Base-by-base conservation (phyloP, 208 protist species). In the Trypanosoma conorhini region DNA sequence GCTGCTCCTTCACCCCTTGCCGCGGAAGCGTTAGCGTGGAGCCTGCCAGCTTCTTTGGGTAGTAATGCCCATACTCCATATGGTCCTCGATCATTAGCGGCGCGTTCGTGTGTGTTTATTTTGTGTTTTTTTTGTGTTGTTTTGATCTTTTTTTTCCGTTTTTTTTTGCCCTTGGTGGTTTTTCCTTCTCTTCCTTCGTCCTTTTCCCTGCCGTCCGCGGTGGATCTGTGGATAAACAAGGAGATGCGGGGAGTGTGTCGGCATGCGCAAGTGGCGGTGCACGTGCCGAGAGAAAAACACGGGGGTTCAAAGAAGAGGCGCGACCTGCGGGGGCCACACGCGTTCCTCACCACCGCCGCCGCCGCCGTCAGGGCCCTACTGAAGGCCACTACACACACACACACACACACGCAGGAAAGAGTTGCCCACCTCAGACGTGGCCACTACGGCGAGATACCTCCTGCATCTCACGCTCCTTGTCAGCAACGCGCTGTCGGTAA, bases 41-140 rank as follows among this genome's bases (percentile, higher is more conserved):
- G 72, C 65, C 86, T 24, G 77, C 78, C n/a, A 96, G 66, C 72
- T 86, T 92, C 72, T 86, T 91, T 63, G 75, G 79, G 70, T 92
- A 88, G 69, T 90, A 81, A 67, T 78, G 68, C 59, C 80, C 83
- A 65, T 95, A 91, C 76, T 92, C 86, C 52, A 76, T 76, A 70
- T 89, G 83, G 50, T 91, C 81, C 74, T 95, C 86, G 73, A 95
- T 92, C 90, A 95, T 95, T 40, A n/a, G 28, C 69, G 30, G 57
- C 50, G 33, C 10, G 24, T 60, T 21, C 21, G 19, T 42, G 40
- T 54, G 26, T 46, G 2, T 50, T 46, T 70, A 33, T 52, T 61
- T 62, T 70, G 9, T 35, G 17, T n/a, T 70, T 61, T 33, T 70
- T 24, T 68, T 19, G 12, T 21, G 5, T 63, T 31, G 7, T 52